Evolutionary conservation across 2,329 filamentous ascomycete genomes (phyloP), one percentile per base, ranked within the genome.

Genomic region (Colletotrichum eleusines): DNA sequence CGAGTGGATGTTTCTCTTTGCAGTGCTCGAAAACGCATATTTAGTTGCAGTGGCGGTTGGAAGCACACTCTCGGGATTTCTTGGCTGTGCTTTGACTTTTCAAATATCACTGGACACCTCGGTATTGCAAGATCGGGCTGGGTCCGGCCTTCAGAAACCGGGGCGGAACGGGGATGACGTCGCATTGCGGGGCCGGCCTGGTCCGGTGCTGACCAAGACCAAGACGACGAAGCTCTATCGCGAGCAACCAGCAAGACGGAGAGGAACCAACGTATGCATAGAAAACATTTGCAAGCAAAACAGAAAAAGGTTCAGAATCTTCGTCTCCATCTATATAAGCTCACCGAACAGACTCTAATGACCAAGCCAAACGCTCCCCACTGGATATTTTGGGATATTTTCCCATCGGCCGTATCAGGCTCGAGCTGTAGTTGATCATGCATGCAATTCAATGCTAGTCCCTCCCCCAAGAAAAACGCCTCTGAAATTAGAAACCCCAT

Each of bases 341-440:
- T 44, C 35, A 31, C 50, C 50, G 42, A 55, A 63, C 18, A 68
- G 38, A 35, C 58, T 71, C 64, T 69, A 55, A 28, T 61, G 23
- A 57, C 42, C 16, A 71, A 71, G 58, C 38, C 68, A 71, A 71
- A 71, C 68, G 68, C 68, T 68, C 64, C 68, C 57, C 57, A 58
- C 57, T 63, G n/a, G n/a, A n/a, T n/a, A n/a, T n/a, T n/a, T n/a
- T n/a, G n/a, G 68, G 68, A 68, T 68, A 71, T 71, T 6, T 68
- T 26, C 68, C 68, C 60, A n/a, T 58, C 64, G 68, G 58, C 68
- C 68, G 31, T 59, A 20, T 42, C 16, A 50, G 68, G 68, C 68
- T 58, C 68, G 68, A 68, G 55, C 64, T 65, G 57, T 68, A 53
- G 40, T 67, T 44, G 28, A 40, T 70, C 58, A 68, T 68, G 68